Percentiles rank a stretch among this genome's conserved stretches.
Conservation (phyloP, 129 eudicot genomes). For the Sambucus nigra region DNA sequence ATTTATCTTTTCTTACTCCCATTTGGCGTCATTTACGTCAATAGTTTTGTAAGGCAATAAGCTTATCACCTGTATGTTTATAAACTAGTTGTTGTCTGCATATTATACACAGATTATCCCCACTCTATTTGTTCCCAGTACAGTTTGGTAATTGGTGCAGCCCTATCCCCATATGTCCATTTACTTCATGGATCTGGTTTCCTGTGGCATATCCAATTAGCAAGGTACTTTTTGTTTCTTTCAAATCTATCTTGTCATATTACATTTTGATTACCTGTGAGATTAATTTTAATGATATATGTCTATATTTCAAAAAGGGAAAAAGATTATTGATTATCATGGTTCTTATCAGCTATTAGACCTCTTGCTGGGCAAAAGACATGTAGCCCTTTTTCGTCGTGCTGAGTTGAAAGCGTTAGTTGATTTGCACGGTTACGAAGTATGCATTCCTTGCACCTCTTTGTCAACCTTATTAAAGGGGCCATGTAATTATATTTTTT, state of each 20-base stretch:
- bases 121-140: slow-evolving; percentile 43
- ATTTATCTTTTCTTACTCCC: too few species aligned
- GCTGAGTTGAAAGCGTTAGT: slow-evolving; percentile 50
- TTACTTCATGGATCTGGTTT: slow-evolving; percentile 52
- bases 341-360: slow-evolving; percentile 34
- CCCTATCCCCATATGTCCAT: slow-evolving; percentile 48
- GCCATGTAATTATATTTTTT: too few species aligned
- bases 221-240: slow-evolving; percentile 23
- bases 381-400: slow-evolving; percentile 39
- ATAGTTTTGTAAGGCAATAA: too few species aligned
- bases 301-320: background rate
- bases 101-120: slow-evolving; percentile 38
- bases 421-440: slow-evolving; percentile 44
- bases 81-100: background rate
- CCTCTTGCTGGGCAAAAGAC: slow-evolving; percentile 39
- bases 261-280: background rate
- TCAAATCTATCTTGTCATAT: background rate
- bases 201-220: slow-evolving; percentile 62
- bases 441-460: slow-evolving; percentile 4
- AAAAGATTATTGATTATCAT: background rate
- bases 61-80: background rate
- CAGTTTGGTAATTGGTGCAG: slow-evolving; percentile 55
- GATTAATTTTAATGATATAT: too few species aligned
- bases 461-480: background rate
- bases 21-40: too few species aligned